Conservation (phyloP, 441 rosid species). For the Gossypium gossypioides region DNA sequence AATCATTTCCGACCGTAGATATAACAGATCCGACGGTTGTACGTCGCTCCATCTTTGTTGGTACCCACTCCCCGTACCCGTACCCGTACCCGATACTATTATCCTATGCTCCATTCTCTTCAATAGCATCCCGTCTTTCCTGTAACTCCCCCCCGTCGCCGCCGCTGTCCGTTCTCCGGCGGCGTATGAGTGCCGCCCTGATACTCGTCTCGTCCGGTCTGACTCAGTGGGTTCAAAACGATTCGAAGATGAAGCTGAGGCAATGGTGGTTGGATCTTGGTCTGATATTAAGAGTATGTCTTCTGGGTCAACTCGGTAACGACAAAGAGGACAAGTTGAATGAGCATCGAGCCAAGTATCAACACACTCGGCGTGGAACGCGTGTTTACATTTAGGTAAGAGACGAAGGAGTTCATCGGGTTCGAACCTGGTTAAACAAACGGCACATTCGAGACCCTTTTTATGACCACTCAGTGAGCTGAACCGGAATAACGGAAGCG, state of each 20-base stretch:
- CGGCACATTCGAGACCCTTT: slow-evolving; percentile 76
- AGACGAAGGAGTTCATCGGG: slow-evolving; percentile 48
- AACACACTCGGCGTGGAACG: slow-evolving; percentile 86
- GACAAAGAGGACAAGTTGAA: slow-evolving; percentile 87
- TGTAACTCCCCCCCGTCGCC: slow-evolving; percentile 33
- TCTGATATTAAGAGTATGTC: slow-evolving; percentile 52
- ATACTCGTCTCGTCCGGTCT: slow-evolving; percentile 30
- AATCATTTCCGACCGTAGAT: slow-evolving; percentile 65
- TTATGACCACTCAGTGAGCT: slow-evolving; percentile 58
- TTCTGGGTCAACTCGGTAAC: slow-evolving; percentile 81
- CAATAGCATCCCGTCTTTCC: slow-evolving; percentile 63
- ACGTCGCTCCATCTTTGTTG: slow-evolving; percentile 76
- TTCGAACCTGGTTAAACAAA: slow-evolving; percentile 58
- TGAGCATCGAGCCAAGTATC: slow-evolving; percentile 97
- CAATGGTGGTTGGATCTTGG: slow-evolving; percentile 4
- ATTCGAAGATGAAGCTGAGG: background rate
- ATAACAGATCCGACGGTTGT: slow-evolving; percentile 60
- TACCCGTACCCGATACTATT: slow-evolving; percentile 34
- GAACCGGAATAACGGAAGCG: slow-evolving; percentile 77
- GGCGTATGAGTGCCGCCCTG: slow-evolving; percentile 77
- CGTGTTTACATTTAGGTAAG: slow-evolving; percentile 81
- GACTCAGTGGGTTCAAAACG: background rate
- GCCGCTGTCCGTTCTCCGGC: slow-evolving; percentile 40
- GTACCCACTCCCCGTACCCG: slow-evolving; percentile 1
- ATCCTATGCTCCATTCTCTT: slow-evolving; percentile 64